phyloP scores from a whole-genome alignment of 345 rosid genomes.

The Aegle marmelos region DNA sequence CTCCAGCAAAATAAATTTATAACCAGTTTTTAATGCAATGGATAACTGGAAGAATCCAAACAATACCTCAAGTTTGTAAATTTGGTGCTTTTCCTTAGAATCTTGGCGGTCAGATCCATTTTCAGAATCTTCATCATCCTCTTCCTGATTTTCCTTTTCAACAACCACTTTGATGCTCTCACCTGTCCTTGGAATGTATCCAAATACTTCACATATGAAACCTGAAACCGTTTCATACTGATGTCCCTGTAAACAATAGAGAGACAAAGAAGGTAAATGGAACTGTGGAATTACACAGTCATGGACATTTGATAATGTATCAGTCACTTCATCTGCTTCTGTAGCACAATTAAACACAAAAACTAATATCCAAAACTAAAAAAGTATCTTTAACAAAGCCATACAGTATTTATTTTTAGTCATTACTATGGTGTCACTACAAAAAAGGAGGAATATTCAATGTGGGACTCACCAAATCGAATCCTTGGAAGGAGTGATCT shows the following conservation, averaged over 20 bases:
- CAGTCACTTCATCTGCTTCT: not conserved
- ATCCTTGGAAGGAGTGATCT: not conserved
- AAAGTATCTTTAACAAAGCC: too few relatives aligned
- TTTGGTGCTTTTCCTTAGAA: slow-evolving; percentile 62
- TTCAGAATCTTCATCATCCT: slow-evolving; percentile 54
- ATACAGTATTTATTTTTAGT: not conserved
- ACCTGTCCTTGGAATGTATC: slow-evolving; percentile 95
- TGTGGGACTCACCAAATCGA: not conserved
- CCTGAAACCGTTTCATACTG: slow-evolving; percentile 99
- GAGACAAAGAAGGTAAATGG: not conserved
- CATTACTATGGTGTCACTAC: not conserved
- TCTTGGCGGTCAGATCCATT: slow-evolving; percentile 65
- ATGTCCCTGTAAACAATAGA: slow-evolving; percentile 57
- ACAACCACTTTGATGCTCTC: slow-evolving; percentile 78
- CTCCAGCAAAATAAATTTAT: not conserved
- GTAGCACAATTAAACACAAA: not conserved
- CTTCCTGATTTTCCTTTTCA: slow-evolving; percentile 78
- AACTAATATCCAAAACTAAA: not conserved
- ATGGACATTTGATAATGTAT: not conserved
- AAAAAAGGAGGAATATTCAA: not conserved
- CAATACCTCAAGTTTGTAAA: slow-evolving; percentile 83
- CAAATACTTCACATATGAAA: slow-evolving; percentile 93
- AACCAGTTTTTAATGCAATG: not conserved
- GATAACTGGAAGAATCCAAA: not conserved
- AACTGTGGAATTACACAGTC: slow-evolving; percentile 2